phyloP scores from a whole-genome alignment of 1,284 basidiomycete species.

The Cryptococcus maquisensis region DNA sequence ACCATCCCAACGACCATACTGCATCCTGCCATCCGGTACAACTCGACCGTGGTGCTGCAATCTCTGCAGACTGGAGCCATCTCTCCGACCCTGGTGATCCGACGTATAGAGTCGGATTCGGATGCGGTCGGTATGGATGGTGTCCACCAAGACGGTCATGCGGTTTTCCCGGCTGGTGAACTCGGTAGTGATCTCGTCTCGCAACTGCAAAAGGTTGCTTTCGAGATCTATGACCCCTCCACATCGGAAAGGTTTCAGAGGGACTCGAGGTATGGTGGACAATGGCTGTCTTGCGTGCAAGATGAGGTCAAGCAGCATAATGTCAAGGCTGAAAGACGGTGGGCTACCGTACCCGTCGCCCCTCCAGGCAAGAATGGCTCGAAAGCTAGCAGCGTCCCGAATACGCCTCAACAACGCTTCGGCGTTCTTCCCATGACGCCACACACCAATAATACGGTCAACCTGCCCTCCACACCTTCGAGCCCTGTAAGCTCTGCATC shows the following conservation, averaged over 20 bases:
- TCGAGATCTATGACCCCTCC: constrained; percentile 71
- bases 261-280: constrained; percentile 29
- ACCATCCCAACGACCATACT: constrained; percentile 62
- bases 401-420: constrained; percentile 37
- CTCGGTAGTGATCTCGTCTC: constrained; percentile 89
- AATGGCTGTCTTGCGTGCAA: constrained; percentile 43
- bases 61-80: constrained; percentile 90
- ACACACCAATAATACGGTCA: constrained; percentile 19
- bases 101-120: constrained; percentile 86
- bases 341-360: constrained; percentile 22
- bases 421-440: constrained; percentile 48
- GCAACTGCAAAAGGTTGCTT: constrained; percentile 87
- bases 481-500: constrained; percentile 36
- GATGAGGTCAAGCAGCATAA: constrained; percentile 32
- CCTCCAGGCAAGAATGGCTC: constrained; percentile 11
- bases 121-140: constrained; percentile 77
- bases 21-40: constrained; percentile 72
- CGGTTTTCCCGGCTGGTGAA: constrained; percentile 67
- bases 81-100: constrained; percentile 86
- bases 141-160: constrained; percentile 16
- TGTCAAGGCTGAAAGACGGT: constrained; percentile 29
- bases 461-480: constrained; percentile 38
- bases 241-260: constrained; percentile 12
- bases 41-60: constrained; percentile 90
- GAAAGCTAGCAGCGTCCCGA: constrained; percentile 31